Percentiles rank a stretch among this genome's conserved stretches.
Evolutionary conservation across 1,139 yeast species (phyloP).

Genomic region (Yamadazyma atmosphaerica): DNA sequence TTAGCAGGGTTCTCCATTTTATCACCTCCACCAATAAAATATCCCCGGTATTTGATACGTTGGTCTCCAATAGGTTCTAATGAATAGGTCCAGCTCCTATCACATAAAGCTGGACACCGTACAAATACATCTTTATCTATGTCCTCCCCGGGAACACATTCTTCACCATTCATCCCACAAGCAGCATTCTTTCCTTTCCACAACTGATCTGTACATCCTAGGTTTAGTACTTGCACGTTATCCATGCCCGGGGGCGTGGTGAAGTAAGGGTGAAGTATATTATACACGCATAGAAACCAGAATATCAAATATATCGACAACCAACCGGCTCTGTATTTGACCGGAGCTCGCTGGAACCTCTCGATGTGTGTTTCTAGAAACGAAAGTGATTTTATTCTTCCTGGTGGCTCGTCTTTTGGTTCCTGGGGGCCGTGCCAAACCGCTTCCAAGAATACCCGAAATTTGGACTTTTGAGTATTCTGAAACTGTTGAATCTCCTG

Average conservation of each 20-base stretch:
- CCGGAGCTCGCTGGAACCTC: constrained; percentile 28
- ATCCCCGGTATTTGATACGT: constrained; percentile 68
- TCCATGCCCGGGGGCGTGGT: constrained; percentile 29
- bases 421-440: constrained; percentile 55
- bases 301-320: constrained; percentile 37
- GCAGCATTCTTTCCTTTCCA: constrained; percentile 77
- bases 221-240: constrained; percentile 21
- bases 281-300: constrained; percentile 34
- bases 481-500: constrained; percentile 7
- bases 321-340: constrained; percentile 26
- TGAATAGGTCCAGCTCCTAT: constrained; percentile 74
- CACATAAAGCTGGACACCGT: constrained; percentile 89
- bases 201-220: constrained; percentile 46
- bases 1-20: constrained; percentile 14
- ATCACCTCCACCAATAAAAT: constrained; percentile 73
- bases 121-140: constrained; percentile 51
- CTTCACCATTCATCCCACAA: constrained; percentile 72
- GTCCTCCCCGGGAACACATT: constrained; percentile 49
- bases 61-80: constrained; percentile 74
- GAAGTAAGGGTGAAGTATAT: constrained; percentile 39
- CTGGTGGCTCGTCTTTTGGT: constrained; percentile 52
- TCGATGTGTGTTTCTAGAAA: constrained; percentile 15
- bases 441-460: constrained; percentile 4
- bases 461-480: constrained; percentile 3
- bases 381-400: constrained; percentile 30